Base-by-base conservation (phyloP, 305 asterid species). In the Fraxinus angustifolia region DNA sequence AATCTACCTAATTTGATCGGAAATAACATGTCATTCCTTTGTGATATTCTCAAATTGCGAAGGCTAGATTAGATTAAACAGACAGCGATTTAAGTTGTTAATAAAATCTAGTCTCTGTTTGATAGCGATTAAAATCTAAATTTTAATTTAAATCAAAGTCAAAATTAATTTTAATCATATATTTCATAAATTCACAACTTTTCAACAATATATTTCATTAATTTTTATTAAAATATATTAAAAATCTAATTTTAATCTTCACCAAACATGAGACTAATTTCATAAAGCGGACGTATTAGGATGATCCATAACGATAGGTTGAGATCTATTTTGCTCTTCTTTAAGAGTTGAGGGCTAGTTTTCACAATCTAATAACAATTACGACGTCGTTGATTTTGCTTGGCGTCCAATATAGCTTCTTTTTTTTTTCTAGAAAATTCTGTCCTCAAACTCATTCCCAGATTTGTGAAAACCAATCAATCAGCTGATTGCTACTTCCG, bases 371-470 rank as follows among this genome's bases (percentile, higher is more conserved):
- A 21, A 21, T 6, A 58, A 17, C 12, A 19, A 0, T 1, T 17
- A 82, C 86, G 86, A 28, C 84, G 82, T 81, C 84, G 84, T 81
- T 3, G 6, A 19, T 21, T 67, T 67, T 65, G 16, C 73, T 65
- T 67, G 73, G n/a, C 36, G 21, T 10, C 17, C 19, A 28, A 3
- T 38, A 17, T 56, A 56, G 34, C 17, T 3, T 79, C 5, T 28
- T 75, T 70, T 23, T 23, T 79, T 36, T 28, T 75, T 70, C 78
- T 73, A 21, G 78, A 82, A 72, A 8, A 48, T 58, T 67, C 79
- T 21, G 31, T 42, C 23, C 17, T 21, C n/a, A 6, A 19, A 33
- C 14, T 38, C 75, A 60, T 42, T 60, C 80, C 3, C 48, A 2
- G 16, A 26, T 6, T 65, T 38, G 76, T 28, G n/a, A 14, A 19